Evolutionary conservation across 176 grass and related monocot genomes (phyloP).

Genomic region (Tillandsia fasciculata): DNA sequence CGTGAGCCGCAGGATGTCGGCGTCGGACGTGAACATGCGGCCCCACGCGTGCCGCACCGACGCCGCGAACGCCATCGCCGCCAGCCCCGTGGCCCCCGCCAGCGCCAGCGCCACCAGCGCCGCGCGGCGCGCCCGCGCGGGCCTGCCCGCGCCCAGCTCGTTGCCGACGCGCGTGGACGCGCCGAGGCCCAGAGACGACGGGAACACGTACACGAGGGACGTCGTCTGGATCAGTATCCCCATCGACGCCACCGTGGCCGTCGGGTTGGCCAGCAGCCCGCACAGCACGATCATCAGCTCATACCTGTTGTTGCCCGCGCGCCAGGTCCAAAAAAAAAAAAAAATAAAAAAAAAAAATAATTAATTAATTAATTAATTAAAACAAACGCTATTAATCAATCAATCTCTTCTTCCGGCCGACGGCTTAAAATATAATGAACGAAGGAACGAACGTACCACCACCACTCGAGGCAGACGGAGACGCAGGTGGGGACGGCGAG

Average conservation of each 20-base stretch:
- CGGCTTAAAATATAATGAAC: too few species aligned
- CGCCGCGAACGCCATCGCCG: constrained; percentile 57
- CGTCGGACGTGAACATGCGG: constrained; percentile 69
- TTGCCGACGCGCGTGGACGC: constrained; percentile 79
- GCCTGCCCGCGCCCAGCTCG: constrained; percentile 56
- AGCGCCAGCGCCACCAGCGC: constrained; percentile 37
- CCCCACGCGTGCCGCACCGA: constrained; percentile 64
- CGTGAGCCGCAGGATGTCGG: constrained; percentile 52
- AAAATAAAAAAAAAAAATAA: too few species aligned
- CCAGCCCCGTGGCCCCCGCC: constrained; percentile 36
- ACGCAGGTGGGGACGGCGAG: constrained; percentile 71
- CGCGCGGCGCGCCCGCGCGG: constrained; percentile 43
- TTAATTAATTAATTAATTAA: too few species aligned
- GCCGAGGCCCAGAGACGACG: constrained; percentile 69
- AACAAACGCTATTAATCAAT: too few species aligned
- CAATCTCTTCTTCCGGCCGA: too few species aligned
- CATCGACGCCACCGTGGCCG: constrained; percentile 84
- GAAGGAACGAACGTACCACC: constrained; percentile 32
- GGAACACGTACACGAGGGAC: constrained; percentile 88
- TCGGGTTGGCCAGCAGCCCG: constrained; percentile 68
- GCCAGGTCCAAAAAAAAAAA: too few species aligned
- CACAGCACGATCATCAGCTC: constrained; percentile 97
- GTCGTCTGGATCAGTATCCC: constrained; percentile 97
- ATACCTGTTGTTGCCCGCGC: constrained; percentile 15
- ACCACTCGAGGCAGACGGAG: constrained; percentile 95